Evolutionary conservation across 257 asterid species (phyloP).

Genomic region (Solanum ossicruentum): DNA sequence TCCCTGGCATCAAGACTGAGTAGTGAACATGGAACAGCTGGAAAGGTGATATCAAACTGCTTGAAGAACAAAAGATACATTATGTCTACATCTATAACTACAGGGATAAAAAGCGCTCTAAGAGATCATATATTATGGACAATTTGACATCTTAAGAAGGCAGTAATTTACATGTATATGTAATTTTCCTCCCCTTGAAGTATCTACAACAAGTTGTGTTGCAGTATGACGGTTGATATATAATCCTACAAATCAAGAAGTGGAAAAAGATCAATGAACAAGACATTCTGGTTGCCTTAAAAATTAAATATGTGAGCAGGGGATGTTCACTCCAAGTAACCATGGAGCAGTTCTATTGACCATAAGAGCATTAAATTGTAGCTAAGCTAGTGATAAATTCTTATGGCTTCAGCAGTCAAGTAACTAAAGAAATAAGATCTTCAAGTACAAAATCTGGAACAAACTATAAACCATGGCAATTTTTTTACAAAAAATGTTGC

Average conservation of each 20-base stretch:
- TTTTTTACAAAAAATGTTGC: neutral
- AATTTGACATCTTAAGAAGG: neutral
- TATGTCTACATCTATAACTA: neutral
- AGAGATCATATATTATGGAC: neutral
- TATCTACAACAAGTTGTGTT: slow-evolving; percentile 88
- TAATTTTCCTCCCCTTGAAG: slow-evolving; percentile 88
- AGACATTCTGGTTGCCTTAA: neutral
- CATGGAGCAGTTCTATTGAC: neutral
- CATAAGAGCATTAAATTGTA: neutral
- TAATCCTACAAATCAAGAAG: slow-evolving; percentile 52
- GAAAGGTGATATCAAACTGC: slow-evolving; percentile 98
- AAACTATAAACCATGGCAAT: neutral
- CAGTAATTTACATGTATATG: slow-evolving; percentile 58
- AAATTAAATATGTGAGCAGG: neutral
- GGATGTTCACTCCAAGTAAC: neutral
- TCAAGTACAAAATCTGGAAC: neutral
- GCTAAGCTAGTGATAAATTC: neutral
- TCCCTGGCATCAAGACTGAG: slow-evolving; percentile 97
- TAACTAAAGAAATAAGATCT: neutral
- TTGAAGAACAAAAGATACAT: neutral
- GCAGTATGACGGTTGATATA: slow-evolving; percentile 77
- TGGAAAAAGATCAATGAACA: neutral
- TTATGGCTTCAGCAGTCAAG: neutral
- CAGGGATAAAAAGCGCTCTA: neutral
- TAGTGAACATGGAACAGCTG: slow-evolving; percentile 71